Percentiles rank a stretch among this genome's conserved stretches.
Conservation (phyloP, 164 flowering plant genomes). For the Kingdonia uniflora region DNA sequence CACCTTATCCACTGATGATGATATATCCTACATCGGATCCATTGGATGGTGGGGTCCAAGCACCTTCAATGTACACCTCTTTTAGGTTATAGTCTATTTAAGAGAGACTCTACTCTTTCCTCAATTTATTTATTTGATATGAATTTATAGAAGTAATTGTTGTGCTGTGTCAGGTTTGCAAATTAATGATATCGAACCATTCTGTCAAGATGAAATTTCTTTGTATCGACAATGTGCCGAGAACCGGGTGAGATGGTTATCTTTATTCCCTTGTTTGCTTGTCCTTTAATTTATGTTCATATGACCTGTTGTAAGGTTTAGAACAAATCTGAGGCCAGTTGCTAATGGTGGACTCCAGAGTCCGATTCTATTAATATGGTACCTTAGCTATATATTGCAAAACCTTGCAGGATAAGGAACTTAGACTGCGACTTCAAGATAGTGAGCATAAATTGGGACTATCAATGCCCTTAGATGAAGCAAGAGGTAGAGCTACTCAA, state of each 20-base stretch:
- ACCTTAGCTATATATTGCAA: no score
- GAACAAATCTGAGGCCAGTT: no score
- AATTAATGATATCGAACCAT: conserved; percentile 86
- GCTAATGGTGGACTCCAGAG: no score
- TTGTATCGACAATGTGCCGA: conserved; percentile 76
- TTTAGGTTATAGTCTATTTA: background rate
- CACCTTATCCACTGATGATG: no score
- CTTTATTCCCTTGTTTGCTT: conserved; percentile 1
- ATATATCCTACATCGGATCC: background rate
- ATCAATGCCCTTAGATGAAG: conserved; percentile 75
- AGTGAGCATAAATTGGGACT: conserved; percentile 83
- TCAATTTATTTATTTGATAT: background rate
- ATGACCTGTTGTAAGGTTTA: no score
- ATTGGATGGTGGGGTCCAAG: background rate
- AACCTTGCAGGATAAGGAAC: conserved; percentile 55
- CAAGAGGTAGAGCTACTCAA: conserved; percentile 61
- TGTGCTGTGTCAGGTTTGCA: conserved; percentile 52
- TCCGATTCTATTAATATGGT: no score
- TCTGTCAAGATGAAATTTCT: conserved; percentile 93
- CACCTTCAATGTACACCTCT: background rate
- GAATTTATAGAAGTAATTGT: background rate
- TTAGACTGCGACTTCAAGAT: conserved; percentile 66
- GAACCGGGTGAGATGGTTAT: conserved; percentile 52
- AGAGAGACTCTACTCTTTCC: background rate
- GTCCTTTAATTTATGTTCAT: no score